A percentile compares a stretch with the other conserved stretches of the same genome.
These are phyloP conservation scores for Hypoxylon subgilvum DNA, from an alignment of 495 filamentous ascomycete species.

Conservation along the genomic window DNA sequence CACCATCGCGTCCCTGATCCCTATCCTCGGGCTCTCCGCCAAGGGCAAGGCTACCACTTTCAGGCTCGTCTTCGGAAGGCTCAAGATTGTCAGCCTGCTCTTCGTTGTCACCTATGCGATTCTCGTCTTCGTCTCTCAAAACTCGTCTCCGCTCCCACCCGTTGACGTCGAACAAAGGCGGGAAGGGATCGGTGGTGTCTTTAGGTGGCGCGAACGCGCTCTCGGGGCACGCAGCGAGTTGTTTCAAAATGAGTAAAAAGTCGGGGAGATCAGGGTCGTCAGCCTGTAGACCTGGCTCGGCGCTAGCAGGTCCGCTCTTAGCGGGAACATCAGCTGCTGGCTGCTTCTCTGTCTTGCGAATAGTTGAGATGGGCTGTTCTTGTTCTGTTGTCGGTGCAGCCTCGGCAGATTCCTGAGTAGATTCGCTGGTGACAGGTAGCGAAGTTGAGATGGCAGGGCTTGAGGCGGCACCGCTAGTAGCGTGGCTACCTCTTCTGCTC, in stretches of 20 bases:
- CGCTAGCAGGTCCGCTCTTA: not conserved
- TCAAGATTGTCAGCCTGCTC: conserved; percentile 49
- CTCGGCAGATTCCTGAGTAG: conserved; percentile 44
- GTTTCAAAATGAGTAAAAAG: conserved; percentile 41
- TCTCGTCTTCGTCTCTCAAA: conserved; percentile 71
- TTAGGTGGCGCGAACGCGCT: conserved; percentile 35
- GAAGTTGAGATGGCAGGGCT: conserved; percentile 77
- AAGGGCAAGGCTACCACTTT: conserved; percentile 81
- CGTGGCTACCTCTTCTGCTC: conserved; percentile 74
- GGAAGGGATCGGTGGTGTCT: conserved; percentile 53
- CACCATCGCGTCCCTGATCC: conserved; percentile 57
- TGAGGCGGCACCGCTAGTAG: conserved; percentile 76
- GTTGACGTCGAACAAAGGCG: conserved; percentile 79
- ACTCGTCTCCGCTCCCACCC: conserved; percentile 77
- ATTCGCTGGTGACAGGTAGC: conserved; percentile 59
- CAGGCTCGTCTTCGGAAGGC: conserved; percentile 61
- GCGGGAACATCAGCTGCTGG: conserved; percentile 17
- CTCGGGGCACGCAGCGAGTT: conserved; percentile 41
- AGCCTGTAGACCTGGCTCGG: not conserved
- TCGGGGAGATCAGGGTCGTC: conserved; percentile 24
- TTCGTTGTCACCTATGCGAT: conserved; percentile 65
- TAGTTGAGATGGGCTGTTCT: conserved; percentile 25
- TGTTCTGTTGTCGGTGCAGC: conserved; percentile 31
- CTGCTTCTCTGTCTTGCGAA: conserved; percentile 37
- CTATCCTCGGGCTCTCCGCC: conserved; percentile 89